Evolutionary conservation across 768 basidiomycete genomes (phyloP), one percentile per base, ranked within the genome.

Genomic region (Mrakia gelida): DNA sequence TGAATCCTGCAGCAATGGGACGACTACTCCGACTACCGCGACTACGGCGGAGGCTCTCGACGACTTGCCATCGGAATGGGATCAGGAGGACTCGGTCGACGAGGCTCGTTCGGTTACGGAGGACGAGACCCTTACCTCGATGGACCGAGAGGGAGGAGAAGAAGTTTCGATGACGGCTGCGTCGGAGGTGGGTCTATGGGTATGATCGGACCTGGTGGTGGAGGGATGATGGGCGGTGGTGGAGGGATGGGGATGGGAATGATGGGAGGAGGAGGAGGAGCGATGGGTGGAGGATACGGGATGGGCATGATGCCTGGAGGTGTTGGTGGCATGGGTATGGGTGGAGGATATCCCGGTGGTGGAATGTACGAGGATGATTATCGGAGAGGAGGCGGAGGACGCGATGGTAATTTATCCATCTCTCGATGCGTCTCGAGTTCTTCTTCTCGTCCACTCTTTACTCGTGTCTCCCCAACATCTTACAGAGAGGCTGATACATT

Each of bases 111-210:
- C 38, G 23, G 54, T 1, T 45, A 52, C 49, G 59, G 38, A 21
- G 67, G 38, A 45, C 41, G 67, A 41, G 67, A 70, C 26, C 34
- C 67, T 13, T 70, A 70, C 67, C 43, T 41, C 1, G 67, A 70
- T 30, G 67, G 67, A 21, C 21, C n/a, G 21, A 16, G 67, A 34
- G 26, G 34, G 21, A 45, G 67, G 23, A 70, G 67, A 41, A 38
- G 67, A 13, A 70, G 67, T 23, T 70, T 70, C 38, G 67, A 70
- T 21, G 67, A 70, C 21, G 41, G 67, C 34, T 70, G 45, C 23
- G 38, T 38, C 38, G 67, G 18, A 70, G 67, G 67, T 70, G 67
- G 34, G 41, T 70, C 32, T 6, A 70, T 70, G 67, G 38, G 38
- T 6, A 45, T 38, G 67, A 41, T 70, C 23, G 32, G 34, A 70